Evolutionary conservation across 2,329 filamentous ascomycete genomes (phyloP).

Genomic region (Penicillium sp.): DNA sequence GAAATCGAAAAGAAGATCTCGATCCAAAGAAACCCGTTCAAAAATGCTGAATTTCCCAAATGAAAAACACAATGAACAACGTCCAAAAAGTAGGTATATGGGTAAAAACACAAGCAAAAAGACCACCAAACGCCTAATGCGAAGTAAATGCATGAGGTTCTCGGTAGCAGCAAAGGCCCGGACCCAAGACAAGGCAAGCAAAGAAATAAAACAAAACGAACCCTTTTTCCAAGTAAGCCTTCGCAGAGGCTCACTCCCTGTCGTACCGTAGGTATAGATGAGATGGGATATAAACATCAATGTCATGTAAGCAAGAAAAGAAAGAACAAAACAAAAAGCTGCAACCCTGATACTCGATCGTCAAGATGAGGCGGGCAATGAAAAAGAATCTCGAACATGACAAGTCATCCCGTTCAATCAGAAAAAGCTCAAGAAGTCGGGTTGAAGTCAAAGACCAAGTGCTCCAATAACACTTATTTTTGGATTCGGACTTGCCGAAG

Average conservation of each 20-base stretch:
- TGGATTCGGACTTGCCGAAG: neutral
- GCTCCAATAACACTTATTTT: neutral
- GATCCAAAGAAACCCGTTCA: slow-evolving; percentile 23
- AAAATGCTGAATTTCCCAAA: slow-evolving; percentile 25
- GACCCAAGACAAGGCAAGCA: neutral
- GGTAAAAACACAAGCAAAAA: slow-evolving; percentile 22
- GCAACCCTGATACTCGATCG: slow-evolving; percentile 5
- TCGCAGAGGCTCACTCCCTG: slow-evolving; percentile 20
- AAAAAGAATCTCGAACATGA: slow-evolving; percentile 5
- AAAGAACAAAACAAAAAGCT: neutral
- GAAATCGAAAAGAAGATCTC: neutral
- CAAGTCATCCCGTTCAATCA: neutral
- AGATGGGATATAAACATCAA: slow-evolving; percentile 30
- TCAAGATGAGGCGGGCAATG: slow-evolving; percentile 17
- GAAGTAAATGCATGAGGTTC: slow-evolving; percentile 23
- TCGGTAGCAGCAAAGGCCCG: neutral
- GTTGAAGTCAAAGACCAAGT: neutral
- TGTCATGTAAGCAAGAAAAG: slow-evolving; percentile 19
- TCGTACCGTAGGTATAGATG: slow-evolving; percentile 25
- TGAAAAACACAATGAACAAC: slow-evolving; percentile 20
- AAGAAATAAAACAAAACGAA: neutral
- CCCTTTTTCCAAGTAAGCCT: slow-evolving; percentile 25
- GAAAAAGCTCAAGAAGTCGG: neutral
- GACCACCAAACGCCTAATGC: slow-evolving; percentile 25
- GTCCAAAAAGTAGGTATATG: slow-evolving; percentile 31